These are phyloP conservation scores for Fusarium avenaceum DNA, from an alignment of 2,329 filamentous ascomycete species.

Conservation along the genomic window DNA sequence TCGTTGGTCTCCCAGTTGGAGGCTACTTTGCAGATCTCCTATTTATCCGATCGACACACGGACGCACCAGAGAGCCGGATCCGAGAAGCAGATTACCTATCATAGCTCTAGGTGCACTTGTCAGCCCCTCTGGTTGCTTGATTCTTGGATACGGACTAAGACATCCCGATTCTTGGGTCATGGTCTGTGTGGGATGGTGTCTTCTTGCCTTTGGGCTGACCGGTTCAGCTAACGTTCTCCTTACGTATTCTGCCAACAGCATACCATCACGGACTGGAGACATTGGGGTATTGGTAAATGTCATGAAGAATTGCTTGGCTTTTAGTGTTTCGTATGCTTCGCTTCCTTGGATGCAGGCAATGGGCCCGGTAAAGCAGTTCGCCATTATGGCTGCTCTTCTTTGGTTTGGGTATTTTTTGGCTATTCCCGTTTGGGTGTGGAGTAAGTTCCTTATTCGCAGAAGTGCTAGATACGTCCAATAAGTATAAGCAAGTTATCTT, in stretches of 20 bases:
- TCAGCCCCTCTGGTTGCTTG: constrained; percentile 8
- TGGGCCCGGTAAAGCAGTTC: constrained; percentile 4
- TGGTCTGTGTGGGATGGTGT: constrained; percentile 9
- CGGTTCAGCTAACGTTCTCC: constrained; percentile 9
- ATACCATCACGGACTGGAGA: constrained; percentile 13
- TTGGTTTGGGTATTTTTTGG: constrained; percentile 2
- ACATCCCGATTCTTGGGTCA: not conserved
- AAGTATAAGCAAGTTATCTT: too few species aligned
- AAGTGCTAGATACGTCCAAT: too few species aligned
- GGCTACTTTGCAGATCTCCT: constrained; percentile 11
- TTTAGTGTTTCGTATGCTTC: constrained; percentile 20
- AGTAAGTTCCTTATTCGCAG: too few species aligned
- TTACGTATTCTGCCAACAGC: constrained; percentile 14
- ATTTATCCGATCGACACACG: constrained; percentile 1
- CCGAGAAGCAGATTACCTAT: constrained; percentile 12
- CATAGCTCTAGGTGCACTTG: not conserved
- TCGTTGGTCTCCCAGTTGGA: not conserved
- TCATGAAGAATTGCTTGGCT: constrained; percentile 16
- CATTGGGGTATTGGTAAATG: constrained; percentile 15
- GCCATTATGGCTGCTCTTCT: constrained; percentile 9
- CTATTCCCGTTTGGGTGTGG: too few species aligned
- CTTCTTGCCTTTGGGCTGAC: constrained; percentile 13
- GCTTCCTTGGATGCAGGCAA: not conserved
- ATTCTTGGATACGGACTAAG: not conserved
- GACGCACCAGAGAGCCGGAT: not conserved